A percentile compares a stretch with the other conserved stretches of the same genome.
phyloP scores from a whole-genome alignment of 305 asterid species.

The Solanum aculeatissimum region DNA sequence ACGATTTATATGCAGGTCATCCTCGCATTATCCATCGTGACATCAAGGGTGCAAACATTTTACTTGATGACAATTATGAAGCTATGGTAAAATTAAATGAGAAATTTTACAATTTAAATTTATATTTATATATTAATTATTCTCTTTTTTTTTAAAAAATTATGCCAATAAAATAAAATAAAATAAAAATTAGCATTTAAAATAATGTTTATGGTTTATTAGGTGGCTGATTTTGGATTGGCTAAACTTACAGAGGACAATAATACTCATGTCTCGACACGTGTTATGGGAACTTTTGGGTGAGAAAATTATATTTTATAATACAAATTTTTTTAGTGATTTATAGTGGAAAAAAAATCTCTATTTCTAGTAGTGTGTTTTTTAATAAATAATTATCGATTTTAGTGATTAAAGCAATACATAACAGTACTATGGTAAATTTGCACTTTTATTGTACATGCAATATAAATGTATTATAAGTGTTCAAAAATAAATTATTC shows the following conservation, averaged over 20 bases:
- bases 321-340: too few species aligned
- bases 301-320: not conserved
- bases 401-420: too few species aligned
- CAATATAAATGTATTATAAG: too few species aligned
- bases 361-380: too few species aligned
- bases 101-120: not conserved
- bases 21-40: constrained; percentile 80
- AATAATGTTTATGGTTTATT: not conserved
- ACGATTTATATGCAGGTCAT: constrained; percentile 30
- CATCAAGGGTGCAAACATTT: constrained; percentile 71
- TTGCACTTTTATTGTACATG: too few species aligned
- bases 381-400: too few species aligned
- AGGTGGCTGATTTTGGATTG: constrained; percentile 87
- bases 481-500: too few species aligned
- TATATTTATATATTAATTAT: not conserved
- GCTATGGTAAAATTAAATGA: constrained; percentile 42
- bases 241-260: constrained; percentile 58
- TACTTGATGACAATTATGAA: constrained; percentile 58
- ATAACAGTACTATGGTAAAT: too few species aligned
- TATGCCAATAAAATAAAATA: not conserved
- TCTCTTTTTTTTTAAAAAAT: too few species aligned
- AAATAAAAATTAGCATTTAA: not conserved
- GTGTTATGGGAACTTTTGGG: constrained; percentile 96
- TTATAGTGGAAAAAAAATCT: too few species aligned
- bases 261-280: constrained; percentile 72